phyloP scores from a whole-genome alignment of 345 rosid genomes.

The Gossypium stocksii region DNA sequence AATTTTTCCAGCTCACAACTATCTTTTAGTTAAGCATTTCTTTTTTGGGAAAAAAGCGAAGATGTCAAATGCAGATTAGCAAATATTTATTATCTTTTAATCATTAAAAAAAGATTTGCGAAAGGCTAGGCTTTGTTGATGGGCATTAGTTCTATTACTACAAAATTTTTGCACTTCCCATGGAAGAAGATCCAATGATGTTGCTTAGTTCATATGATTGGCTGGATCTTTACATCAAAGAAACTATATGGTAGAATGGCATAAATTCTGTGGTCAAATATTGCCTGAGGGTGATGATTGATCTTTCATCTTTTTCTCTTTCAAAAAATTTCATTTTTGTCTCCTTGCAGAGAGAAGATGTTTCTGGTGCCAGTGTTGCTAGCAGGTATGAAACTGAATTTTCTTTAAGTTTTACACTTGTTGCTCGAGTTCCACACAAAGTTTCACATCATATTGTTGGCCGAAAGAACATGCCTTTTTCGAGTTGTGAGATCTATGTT shows the following conservation, averaged over 20 bases:
- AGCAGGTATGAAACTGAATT: slow-evolving; percentile 32
- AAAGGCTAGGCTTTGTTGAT: slow-evolving; percentile 5
- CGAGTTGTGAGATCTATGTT: neutral
- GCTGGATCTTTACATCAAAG: slow-evolving; percentile 11
- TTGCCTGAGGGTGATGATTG: neutral
- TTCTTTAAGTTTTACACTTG: slow-evolving; percentile 1
- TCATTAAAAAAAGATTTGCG: neutral
- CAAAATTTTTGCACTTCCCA: slow-evolving; percentile 1
- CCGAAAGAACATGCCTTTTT: neutral
- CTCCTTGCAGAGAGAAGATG: slow-evolving; percentile 32
- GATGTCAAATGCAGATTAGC: neutral
- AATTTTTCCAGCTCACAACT: neutral
- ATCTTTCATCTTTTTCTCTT: neutral
- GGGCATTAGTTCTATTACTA: neutral
- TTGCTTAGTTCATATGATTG: slow-evolving; percentile 15
- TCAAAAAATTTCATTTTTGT: neutral
- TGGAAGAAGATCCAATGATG: slow-evolving; percentile 12
- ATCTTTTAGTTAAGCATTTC: neutral
- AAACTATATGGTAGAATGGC: neutral
- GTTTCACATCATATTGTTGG: neutral
- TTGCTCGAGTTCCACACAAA: neutral
- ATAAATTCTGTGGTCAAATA: neutral
- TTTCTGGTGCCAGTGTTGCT: slow-evolving; percentile 21
- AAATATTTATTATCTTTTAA: neutral
- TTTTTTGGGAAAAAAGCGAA: neutral